These are phyloP conservation scores for Phlebopus sp. DNA, from an alignment of 1,284 basidiomycete species.

Conservation along the genomic window DNA sequence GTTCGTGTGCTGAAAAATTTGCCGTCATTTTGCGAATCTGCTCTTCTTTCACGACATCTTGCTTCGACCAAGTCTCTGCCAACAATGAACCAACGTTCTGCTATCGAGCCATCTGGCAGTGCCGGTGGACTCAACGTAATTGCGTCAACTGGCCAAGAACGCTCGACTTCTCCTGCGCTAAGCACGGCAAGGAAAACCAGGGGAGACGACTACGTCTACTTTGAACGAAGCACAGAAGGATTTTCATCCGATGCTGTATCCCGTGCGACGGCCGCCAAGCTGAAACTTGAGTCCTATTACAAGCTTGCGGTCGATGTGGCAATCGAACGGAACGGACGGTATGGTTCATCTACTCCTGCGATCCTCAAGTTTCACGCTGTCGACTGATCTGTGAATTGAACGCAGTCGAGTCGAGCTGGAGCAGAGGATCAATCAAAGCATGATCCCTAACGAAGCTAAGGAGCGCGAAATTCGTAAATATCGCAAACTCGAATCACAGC, in stretches of 20 bases:
- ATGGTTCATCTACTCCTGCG: slow-evolving; percentile 10
- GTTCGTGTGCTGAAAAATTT: slow-evolving; percentile 12
- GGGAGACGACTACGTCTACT: slow-evolving; percentile 85
- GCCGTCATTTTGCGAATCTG: slow-evolving; percentile 9
- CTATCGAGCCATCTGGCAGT: slow-evolving; percentile 25
- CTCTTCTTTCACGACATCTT: slow-evolving; percentile 4
- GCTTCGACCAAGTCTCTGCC: not conserved
- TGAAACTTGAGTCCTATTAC: slow-evolving; percentile 98
- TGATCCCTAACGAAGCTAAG: slow-evolving; percentile 80
- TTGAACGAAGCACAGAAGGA: slow-evolving; percentile 81
- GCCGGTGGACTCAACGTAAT: slow-evolving; percentile 16
- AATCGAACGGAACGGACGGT: slow-evolving; percentile 69
- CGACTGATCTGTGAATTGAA: slow-evolving; percentile 11
- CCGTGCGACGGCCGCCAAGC: slow-evolving; percentile 91
- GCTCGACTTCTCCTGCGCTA: slow-evolving; percentile 29
- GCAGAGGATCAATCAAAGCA: slow-evolving; percentile 77
- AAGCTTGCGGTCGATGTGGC: slow-evolving; percentile 90
- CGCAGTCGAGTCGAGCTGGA: slow-evolving; percentile 89
- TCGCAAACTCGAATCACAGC: slow-evolving; percentile 89
- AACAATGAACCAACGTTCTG: slow-evolving; percentile 30
- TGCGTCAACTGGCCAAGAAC: slow-evolving; percentile 21
- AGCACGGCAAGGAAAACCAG: slow-evolving; percentile 29
- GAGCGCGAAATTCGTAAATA: slow-evolving; percentile 89
- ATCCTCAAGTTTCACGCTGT: slow-evolving; percentile 6
- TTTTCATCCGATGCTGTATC: slow-evolving; percentile 90